Conservation (phyloP, 23 red algal species). For the Gracilaria vermiculophylla region DNA sequence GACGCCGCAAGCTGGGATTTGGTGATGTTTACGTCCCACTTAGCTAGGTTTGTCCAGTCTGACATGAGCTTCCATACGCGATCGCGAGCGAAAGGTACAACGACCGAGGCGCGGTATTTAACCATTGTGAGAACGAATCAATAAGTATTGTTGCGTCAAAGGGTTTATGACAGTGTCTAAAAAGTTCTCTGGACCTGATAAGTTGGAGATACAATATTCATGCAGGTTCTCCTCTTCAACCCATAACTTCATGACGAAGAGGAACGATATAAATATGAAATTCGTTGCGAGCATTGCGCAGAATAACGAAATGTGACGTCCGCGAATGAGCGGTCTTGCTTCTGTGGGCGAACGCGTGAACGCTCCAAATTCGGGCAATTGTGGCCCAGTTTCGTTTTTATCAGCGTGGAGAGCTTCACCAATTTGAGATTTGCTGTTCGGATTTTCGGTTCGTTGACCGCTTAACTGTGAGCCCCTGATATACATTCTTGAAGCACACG, state of each 20-base stretch:
- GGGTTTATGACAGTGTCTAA: not conserved
- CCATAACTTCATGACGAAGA: too few relatives aligned
- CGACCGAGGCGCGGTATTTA: not conserved
- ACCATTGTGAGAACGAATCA: slow-evolving; percentile 31
- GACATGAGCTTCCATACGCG: slow-evolving; percentile 56
- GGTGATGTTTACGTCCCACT: slow-evolving; percentile 62
- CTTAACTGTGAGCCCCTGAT: too few relatives aligned
- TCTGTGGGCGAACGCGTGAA: not conserved
- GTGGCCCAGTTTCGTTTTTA: not conserved
- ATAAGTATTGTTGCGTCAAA: not conserved
- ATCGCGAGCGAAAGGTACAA: slow-evolving; percentile 27
- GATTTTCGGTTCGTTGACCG: too few relatives aligned
- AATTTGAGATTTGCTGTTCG: too few relatives aligned
- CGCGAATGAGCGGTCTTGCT: not conserved
- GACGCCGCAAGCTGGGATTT: slow-evolving; percentile 13
- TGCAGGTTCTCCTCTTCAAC: too few relatives aligned
- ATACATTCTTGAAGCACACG: too few relatives aligned
- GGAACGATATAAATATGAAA: not conserved
- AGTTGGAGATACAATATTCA: too few relatives aligned
- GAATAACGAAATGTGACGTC: not conserved
- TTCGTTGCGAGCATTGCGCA: not conserved
- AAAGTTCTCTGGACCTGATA: not conserved
- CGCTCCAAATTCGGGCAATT: not conserved
- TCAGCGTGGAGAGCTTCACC: not conserved
- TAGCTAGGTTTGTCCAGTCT: slow-evolving; percentile 50